Percentiles rank a stretch among this genome's conserved stretches.
Evolutionary conservation across 768 basidiomycete genomes (phyloP).

Genomic region (Auriscalpium vulgare): DNA sequence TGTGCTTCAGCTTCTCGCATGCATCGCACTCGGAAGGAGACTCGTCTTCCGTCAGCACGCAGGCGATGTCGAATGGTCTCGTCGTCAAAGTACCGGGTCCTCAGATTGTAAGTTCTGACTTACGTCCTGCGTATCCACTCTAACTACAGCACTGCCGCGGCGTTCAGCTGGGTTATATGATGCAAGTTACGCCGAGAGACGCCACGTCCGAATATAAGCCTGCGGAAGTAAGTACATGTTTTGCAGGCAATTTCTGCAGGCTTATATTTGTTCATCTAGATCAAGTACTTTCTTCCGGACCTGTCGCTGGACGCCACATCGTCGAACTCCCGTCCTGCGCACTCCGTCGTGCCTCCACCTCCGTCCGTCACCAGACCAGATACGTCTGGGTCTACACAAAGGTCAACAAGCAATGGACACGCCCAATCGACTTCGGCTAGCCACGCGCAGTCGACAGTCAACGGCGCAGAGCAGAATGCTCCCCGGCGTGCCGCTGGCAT

Average conservation of each 20-base stretch:
- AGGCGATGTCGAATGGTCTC: slow-evolving; percentile 6
- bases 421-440: background rate
- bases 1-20: slow-evolving; percentile 9
- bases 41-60: slow-evolving; percentile 3
- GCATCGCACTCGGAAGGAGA: slow-evolving; percentile 1
- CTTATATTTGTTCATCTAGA: background rate
- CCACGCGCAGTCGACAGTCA: background rate
- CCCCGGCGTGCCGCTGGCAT: background rate
- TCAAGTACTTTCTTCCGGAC: background rate
- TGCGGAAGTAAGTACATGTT: background rate
- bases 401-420: background rate
- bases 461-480: background rate
- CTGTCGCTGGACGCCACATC: background rate
- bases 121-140: background rate
- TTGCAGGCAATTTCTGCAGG: background rate
- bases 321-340: background rate
- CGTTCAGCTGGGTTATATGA: background rate
- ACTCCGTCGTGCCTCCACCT: background rate
- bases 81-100: slow-evolving; percentile 17
- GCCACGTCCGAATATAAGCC: background rate
- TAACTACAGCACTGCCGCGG: background rate
- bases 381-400: background rate
- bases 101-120: slow-evolving; percentile 4
- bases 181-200: background rate
- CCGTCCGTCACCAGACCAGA: background rate